Conservation (phyloP, 257 asterid genomes). For the Ballota nigra region DNA sequence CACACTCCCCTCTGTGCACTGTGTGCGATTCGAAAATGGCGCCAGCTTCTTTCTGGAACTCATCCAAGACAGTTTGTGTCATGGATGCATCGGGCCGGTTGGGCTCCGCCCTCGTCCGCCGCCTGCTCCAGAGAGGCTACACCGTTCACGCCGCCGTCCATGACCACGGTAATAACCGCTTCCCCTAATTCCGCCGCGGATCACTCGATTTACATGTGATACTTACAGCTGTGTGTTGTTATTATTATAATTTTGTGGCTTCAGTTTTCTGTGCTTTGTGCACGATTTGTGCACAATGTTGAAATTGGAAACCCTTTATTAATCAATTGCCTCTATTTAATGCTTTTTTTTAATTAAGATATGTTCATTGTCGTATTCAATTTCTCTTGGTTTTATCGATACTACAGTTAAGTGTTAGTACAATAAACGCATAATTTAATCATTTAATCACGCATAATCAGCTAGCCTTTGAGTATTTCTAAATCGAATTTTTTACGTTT, state of each 20-base stretch:
- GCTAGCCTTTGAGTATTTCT: background rate
- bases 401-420: background rate
- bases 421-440: background rate
- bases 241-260: background rate
- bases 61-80: constrained; percentile 63
- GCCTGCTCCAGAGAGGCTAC: constrained; percentile 73
- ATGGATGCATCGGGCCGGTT: constrained; percentile 85
- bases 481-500: no score
- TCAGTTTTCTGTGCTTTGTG: background rate
- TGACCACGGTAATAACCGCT: constrained; percentile 38
- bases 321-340: background rate
- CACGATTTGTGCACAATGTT: background rate
- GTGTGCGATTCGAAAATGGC: constrained; percentile 26
- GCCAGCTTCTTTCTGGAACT: constrained; percentile 35
- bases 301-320: background rate
- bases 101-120: constrained; percentile 70
- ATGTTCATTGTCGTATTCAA: background rate
- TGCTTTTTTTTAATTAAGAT: background rate
- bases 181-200: background rate
- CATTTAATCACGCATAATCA: background rate
- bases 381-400: background rate
- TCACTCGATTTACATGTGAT: background rate
- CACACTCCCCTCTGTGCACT: background rate
- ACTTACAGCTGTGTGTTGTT: background rate
- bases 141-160: constrained; percentile 86